Conservation (phyloP, 1,139 yeast genomes). For the Hansenula lynferdii region DNA sequence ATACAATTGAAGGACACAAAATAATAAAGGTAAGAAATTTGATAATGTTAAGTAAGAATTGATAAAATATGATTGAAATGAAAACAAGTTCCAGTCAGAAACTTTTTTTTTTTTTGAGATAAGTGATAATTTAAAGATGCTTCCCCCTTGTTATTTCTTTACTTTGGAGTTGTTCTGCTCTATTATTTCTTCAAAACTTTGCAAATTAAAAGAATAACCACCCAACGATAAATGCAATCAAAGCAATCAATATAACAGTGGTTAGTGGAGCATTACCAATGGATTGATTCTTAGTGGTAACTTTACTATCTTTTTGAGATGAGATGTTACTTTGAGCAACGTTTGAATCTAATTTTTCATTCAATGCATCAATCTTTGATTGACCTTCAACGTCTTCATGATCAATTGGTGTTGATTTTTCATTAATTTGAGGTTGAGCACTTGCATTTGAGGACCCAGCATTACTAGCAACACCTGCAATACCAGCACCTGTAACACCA, state of each 20-base stretch:
- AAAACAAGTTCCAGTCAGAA: no score
- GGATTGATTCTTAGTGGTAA: slow-evolving; percentile 4
- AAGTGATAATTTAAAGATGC: no score
- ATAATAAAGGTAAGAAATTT: neutral
- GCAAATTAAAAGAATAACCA: slow-evolving; percentile 49
- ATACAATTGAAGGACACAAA: neutral
- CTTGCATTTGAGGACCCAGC: slow-evolving; percentile 15
- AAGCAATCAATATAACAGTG: slow-evolving; percentile 41
- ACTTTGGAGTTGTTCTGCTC: no score
- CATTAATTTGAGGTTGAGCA: slow-evolving; percentile 5
- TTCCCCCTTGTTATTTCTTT: no score
- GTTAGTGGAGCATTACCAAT: slow-evolving; percentile 33
- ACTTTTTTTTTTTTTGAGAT: no score
- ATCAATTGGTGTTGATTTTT: slow-evolving; percentile 2
- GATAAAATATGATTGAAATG: no score
- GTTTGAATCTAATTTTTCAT: slow-evolving; percentile 37
- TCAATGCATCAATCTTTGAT: slow-evolving; percentile 35
- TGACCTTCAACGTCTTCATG: slow-evolving; percentile 27
- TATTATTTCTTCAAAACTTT: no score
- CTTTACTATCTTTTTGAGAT: slow-evolving; percentile 3
- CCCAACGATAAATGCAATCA: slow-evolving; percentile 55
- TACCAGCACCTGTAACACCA: slow-evolving; percentile 14
- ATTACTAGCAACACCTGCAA: slow-evolving; percentile 13
- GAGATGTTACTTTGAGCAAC: slow-evolving; percentile 15
- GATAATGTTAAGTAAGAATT: no score